phyloP scores from a whole-genome alignment of 2,329 filamentous ascomycete species.

The Colletotrichum coccodes region DNA sequence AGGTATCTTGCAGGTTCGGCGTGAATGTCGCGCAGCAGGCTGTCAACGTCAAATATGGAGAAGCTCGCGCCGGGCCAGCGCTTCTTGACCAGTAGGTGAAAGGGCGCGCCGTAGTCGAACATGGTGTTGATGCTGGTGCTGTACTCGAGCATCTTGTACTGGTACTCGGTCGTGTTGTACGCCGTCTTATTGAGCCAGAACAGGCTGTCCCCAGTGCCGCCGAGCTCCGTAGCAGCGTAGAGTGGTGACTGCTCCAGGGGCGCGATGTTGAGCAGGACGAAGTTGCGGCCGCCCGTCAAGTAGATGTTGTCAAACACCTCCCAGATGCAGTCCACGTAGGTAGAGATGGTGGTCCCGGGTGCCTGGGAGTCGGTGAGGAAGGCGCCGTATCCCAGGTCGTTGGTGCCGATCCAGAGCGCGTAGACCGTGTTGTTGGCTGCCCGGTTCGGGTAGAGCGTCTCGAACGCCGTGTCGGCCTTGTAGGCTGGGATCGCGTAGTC shows the following conservation, averaged over 20 bases:
- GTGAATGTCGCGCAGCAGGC: conserved; percentile 72
- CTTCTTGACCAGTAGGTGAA: conserved; percentile 52
- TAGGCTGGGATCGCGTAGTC: conserved; percentile 71
- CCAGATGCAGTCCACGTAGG: conserved; percentile 77
- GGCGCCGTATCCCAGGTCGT: conserved; percentile 75
- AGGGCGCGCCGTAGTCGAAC: conserved; percentile 60
- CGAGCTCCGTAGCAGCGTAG: conserved; percentile 63
- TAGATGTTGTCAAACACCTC: conserved; percentile 71
- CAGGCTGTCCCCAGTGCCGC: conserved; percentile 51
- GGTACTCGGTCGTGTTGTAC: conserved; percentile 59
- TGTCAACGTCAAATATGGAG: conserved; percentile 75
- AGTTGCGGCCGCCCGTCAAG: conserved; percentile 72
- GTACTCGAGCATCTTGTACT: conserved; percentile 57
- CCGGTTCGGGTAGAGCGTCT: conserved; percentile 54
- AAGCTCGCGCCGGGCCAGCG: conserved; percentile 69
- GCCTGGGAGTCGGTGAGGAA: conserved; percentile 75
- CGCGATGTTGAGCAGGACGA: conserved; percentile 76
- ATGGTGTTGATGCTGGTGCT: conserved; percentile 59
- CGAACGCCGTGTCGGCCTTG: conserved; percentile 56
- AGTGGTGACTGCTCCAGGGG: conserved; percentile 75
- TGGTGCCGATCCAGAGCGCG: conserved; percentile 83
- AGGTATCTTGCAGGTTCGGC: conserved; percentile 69
- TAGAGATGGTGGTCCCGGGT: conserved; percentile 66
- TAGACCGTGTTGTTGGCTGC: conserved; percentile 73
- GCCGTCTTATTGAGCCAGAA: conserved; percentile 58